phyloP scores from a whole-genome alignment of 1,284 basidiomycete genomes.

The Sparassis latifolia region DNA sequence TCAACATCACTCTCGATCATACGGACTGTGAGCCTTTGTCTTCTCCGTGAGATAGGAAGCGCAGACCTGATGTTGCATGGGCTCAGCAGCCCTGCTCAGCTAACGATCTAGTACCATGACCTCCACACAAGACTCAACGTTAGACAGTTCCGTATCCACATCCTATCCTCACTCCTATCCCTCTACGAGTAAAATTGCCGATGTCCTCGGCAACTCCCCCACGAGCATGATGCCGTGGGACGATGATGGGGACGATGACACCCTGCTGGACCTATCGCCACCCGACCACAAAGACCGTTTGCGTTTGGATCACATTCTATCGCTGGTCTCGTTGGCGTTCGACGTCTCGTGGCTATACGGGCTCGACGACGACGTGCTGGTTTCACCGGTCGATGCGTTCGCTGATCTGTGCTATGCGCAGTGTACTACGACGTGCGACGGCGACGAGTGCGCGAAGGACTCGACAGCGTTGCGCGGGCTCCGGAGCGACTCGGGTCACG shows the following conservation, averaged over 20 bases:
- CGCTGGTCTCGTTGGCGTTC: conserved; percentile 1
- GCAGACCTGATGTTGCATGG: no score
- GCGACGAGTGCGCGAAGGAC: background rate
- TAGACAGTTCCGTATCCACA: no score
- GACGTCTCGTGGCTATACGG: conserved; percentile 12
- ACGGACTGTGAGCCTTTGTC: no score
- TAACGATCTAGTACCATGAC: no score
- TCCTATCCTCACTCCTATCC: no score
- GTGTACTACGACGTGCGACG: background rate
- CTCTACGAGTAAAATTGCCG: no score
- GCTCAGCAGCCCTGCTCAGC: no score
- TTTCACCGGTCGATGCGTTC: conserved; percentile 17
- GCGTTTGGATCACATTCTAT: background rate
- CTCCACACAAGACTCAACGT: no score
- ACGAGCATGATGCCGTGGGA: background rate
- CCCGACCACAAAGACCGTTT: background rate
- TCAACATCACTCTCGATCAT: no score
- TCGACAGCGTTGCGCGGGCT: background rate
- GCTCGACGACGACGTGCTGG: conserved; percentile 17
- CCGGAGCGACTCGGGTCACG: background rate
- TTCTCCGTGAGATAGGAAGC: no score
- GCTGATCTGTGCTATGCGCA: conserved; percentile 18
- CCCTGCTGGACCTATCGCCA: background rate
- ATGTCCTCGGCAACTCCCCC: no score
- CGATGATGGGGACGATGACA: background rate